These are phyloP conservation scores for Hibiscus mutabilis DNA, from an alignment of 345 rosid species.

Conservation along the genomic window DNA sequence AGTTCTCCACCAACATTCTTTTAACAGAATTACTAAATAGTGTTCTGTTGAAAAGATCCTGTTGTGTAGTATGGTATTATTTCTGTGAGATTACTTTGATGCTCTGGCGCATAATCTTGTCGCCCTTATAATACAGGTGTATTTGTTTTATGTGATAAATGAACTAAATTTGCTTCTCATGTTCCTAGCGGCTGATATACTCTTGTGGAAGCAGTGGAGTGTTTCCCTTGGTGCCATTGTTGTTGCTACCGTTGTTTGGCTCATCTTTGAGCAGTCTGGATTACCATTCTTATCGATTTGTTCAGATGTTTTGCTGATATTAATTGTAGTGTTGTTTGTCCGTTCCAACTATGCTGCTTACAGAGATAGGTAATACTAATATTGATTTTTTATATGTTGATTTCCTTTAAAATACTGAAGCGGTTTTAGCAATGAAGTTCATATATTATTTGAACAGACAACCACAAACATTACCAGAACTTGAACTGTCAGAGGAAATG, in stretches of 20 bases:
- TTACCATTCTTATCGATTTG: slow-evolving; percentile 74
- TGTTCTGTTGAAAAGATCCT: not conserved
- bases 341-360: not conserved
- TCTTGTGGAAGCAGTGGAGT: slow-evolving; percentile 63
- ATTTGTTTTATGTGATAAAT: not conserved
- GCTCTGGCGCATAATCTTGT: not conserved
- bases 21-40: not conserved
- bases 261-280: slow-evolving; percentile 67
- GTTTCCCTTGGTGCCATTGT: slow-evolving; percentile 58
- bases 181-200: slow-evolving; percentile 62
- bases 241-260: slow-evolving; percentile 83
- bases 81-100: not conserved
- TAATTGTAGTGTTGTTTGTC: slow-evolving; percentile 26
- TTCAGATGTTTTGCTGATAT: slow-evolving; percentile 66
- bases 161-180: not conserved
- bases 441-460: slow-evolving; percentile 20
- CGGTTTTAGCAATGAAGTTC: not conserved
- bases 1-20: not conserved
- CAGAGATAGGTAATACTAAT: slow-evolving; percentile 35
- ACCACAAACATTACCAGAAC: slow-evolving; percentile 47
- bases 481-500: slow-evolving; percentile 81
- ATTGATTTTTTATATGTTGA: not conserved
- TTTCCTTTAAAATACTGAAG: not conserved
- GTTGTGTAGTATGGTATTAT: not conserved
- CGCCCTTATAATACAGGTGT: not conserved